Conservation (phyloP, 2,329 filamentous ascomycete genomes). For the Cylindrodendrum hubeiense region DNA sequence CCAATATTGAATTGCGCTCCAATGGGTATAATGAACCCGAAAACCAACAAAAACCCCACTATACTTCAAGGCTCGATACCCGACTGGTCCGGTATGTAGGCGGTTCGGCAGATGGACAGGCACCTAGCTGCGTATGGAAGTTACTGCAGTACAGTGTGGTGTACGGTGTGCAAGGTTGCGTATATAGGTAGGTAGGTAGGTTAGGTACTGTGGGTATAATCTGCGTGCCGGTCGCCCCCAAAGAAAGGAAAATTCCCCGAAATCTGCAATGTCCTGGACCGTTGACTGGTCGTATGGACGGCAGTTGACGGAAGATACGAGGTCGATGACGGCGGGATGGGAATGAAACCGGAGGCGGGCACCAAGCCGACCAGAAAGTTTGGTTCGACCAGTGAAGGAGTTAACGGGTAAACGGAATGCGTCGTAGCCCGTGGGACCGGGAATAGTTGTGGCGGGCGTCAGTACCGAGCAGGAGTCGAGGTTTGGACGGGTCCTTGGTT, state of each 20-base stretch:
- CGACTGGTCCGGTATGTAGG: not conserved
- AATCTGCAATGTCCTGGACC: not conserved
- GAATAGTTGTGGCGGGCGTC: not conserved
- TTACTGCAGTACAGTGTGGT: not conserved
- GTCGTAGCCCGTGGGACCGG: not conserved
- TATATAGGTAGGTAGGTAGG: not conserved
- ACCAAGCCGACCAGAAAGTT: not conserved
- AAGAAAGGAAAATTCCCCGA: constrained; percentile 13
- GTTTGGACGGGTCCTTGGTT: not conserved
- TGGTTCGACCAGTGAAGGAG: constrained; percentile 5
- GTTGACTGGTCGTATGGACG: not conserved
- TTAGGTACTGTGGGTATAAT: not conserved
- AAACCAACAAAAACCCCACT: not conserved
- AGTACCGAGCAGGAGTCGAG: not conserved
- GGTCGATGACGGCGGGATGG: not conserved
- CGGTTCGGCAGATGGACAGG: not conserved
- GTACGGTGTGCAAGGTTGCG: not conserved
- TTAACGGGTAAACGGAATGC: not conserved
- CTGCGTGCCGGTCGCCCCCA: not conserved
- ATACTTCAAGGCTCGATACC: not conserved
- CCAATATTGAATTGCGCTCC: not conserved
- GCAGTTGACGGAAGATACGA: not conserved
- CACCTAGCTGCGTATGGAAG: not conserved
- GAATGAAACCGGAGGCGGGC: constrained; percentile 4
- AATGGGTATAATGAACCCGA: too few relatives aligned